Evolutionary conservation across 345 rosid genomes (phyloP).

Genomic region (Camelina hispida): DNA sequence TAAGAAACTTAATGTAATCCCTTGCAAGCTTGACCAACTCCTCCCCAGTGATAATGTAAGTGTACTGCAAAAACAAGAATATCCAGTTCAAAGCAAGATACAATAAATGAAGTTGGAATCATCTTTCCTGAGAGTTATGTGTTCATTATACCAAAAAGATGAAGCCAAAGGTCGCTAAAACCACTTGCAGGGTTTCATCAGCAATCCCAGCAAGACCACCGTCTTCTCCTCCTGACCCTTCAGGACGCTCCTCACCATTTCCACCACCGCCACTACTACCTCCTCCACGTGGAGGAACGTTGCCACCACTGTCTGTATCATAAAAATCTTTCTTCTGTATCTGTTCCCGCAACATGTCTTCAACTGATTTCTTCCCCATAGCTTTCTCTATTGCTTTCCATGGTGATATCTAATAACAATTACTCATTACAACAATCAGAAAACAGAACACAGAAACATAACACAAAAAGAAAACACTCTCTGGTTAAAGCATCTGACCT

Average conservation of each 20-base stretch:
- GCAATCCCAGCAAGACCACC: slow-evolving; percentile 55
- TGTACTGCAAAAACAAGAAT: slow-evolving; percentile 54
- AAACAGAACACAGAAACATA: not conserved
- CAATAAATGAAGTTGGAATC: not conserved
- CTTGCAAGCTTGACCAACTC: slow-evolving; percentile 66
- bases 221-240: slow-evolving; percentile 56
- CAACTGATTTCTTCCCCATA: slow-evolving; percentile 59
- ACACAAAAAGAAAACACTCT: not conserved
- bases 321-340: slow-evolving; percentile 59
- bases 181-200: slow-evolving; percentile 68
- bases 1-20: slow-evolving; percentile 70
- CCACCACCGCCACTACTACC: slow-evolving; percentile 48
- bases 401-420: slow-evolving; percentile 53
- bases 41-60: slow-evolving; percentile 68
- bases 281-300: slow-evolving; percentile 54
- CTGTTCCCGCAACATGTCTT: slow-evolving; percentile 69
- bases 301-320: slow-evolving; percentile 55
- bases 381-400: slow-evolving; percentile 69
- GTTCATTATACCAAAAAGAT: slow-evolving; percentile 57
- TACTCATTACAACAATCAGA: not conserved
- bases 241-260: slow-evolving; percentile 45
- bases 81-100: not conserved
- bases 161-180: slow-evolving; percentile 69
- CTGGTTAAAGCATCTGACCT: slow-evolving; percentile 41
- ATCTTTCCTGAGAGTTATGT: not conserved